phyloP scores from a whole-genome alignment of 2,329 filamentous ascomycete species.

The Diaporthe velutina region DNA sequence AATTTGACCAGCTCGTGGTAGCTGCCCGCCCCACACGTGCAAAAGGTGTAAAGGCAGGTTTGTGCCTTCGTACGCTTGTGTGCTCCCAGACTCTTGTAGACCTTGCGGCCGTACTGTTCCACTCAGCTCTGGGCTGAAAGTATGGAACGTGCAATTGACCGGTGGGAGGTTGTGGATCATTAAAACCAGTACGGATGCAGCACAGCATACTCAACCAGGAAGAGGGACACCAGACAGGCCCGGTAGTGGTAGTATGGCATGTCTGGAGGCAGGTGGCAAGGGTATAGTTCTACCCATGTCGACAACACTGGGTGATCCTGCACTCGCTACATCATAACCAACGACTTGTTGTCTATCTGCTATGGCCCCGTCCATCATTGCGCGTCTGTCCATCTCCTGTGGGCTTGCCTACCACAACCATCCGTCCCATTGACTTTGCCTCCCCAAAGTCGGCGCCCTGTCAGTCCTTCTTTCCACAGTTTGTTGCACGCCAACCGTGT shows the following conservation, averaged over 20 bases:
- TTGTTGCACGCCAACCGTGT: background rate
- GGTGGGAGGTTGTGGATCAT: background rate
- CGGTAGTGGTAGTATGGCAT: background rate
- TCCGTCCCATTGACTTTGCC: background rate
- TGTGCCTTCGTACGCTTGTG: background rate
- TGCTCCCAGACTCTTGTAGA: background rate
- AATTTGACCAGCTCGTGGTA: background rate
- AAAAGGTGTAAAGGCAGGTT: background rate
- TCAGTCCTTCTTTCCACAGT: background rate
- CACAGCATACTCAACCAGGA: background rate
- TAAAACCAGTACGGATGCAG: conserved; percentile 6
- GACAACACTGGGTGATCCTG: conserved; percentile 8
- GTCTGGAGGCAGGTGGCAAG: conserved; percentile 1
- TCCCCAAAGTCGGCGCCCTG: background rate
- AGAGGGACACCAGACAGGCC: background rate
- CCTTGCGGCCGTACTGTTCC: conserved; percentile 1
- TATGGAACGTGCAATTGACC: background rate
- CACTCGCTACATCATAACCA: conserved; percentile 8
- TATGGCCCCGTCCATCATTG: background rate
- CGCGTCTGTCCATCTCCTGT: conserved; percentile 3
- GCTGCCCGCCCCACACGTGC: background rate
- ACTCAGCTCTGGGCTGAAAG: background rate
- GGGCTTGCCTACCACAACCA: background rate
- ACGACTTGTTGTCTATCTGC: background rate
- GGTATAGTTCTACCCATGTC: conserved; percentile 12